Base-by-base conservation (phyloP, 306 rosid species). In the Castanopsis chinensis region DNA sequence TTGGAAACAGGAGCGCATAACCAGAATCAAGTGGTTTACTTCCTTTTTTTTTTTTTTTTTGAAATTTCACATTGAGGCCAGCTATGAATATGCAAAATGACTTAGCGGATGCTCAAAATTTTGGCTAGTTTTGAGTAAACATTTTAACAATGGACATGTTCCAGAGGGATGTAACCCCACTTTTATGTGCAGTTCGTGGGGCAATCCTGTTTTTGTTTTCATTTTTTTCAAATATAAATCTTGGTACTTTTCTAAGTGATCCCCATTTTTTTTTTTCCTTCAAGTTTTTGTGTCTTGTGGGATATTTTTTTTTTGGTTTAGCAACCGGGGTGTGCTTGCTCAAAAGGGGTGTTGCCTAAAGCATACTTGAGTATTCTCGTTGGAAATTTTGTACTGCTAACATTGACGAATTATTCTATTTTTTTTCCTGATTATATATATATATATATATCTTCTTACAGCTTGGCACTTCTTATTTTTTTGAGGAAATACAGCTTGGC, bases 91-190 rank as follows among this genome's bases (percentile, higher is more conserved):
- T 76, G 77, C 85, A 79, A 80, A 52, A 79, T 60, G 83, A 85
- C 90, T 76, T 76, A 82, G 86, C 80, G 53, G 80, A 76, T 82
- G 80, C 88, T 85, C 77, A 74, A 89, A 89, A 78, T 90, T 92
- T 92, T 92, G 92, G 87, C 69, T 87, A 86, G 81, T 79, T 73
- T 59, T 85, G 84, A 82, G 74, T 79, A 84, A 80, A 78, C 70
- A 15, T n/a, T 73, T 25, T 82, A 74, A 77, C 78, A 61, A 71
- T 87, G 88, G 87, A 88, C 76, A 76, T 76, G 85, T 77, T 80
- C 80, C 86, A 60, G 55, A 51, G 81, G 76, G 63, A 60, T 74
- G 33, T 78, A 74, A 74, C 76, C 60, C 79, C 79, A 55, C 72
- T 68, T 65, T 55, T 55, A 54, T 41, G 73, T 71, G 79, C 57